These are phyloP conservation scores for Aspergillus udagawae DNA, from an alignment of 2,329 filamentous ascomycete species.

Conservation along the genomic window DNA sequence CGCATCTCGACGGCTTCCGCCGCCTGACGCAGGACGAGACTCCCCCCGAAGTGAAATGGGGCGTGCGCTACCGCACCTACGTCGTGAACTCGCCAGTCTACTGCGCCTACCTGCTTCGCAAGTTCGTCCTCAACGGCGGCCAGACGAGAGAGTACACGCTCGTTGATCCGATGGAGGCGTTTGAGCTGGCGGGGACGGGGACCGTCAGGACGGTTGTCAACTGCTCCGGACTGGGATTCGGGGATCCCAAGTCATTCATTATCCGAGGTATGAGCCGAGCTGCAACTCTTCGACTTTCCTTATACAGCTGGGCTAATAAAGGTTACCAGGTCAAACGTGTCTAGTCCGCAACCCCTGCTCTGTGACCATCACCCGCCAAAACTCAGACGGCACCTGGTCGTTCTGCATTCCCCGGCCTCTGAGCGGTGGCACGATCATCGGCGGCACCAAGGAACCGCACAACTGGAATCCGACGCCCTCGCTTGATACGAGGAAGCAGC, in stretches of 20 bases:
- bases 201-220: conserved; percentile 41
- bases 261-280: conserved; percentile 34
- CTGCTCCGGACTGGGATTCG: conserved; percentile 43
- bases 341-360: conserved; percentile 44
- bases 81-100: conserved; percentile 44
- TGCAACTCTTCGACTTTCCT: too few species aligned
- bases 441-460: conserved; percentile 60
- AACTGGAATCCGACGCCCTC: conserved; percentile 54
- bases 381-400: conserved; percentile 59
- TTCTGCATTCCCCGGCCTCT: conserved; percentile 61
- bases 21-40: conserved; percentile 25
- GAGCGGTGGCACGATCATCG: conserved; percentile 61
- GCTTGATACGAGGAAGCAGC: conserved; percentile 40
- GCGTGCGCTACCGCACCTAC: conserved; percentile 39
- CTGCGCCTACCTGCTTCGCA: conserved; percentile 37
- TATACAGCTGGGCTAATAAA: neutral
- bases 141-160: conserved; percentile 25
- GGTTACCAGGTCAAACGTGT: conserved; percentile 40
- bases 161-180: conserved; percentile 32
- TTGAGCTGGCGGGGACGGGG: conserved; percentile 25
- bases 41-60: conserved; percentile 37
- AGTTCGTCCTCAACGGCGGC: conserved; percentile 39
- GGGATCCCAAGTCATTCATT: conserved; percentile 40
- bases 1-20: conserved; percentile 34
- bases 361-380: conserved; percentile 56